Conservation (phyloP, 148 eudicot genomes). For the Dysphania ambrosioides region DNA sequence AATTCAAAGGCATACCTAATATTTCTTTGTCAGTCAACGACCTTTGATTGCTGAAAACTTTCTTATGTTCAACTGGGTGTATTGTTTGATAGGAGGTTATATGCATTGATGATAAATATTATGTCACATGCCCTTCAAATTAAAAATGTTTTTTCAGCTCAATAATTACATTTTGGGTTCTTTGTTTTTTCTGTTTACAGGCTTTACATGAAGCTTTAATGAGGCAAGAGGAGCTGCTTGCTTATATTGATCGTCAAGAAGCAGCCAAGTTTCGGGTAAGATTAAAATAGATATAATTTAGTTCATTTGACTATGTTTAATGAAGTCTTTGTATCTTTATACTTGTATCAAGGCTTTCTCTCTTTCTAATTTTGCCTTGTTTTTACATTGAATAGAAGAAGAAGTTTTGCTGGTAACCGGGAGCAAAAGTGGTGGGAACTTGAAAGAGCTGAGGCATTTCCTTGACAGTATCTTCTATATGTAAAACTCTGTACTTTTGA, state of each 20-base stretch:
- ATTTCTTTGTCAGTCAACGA: not conserved
- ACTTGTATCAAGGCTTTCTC: not conserved
- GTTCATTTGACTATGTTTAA: not conserved
- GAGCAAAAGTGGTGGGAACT: too few relatives aligned
- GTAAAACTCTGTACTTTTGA: constrained; percentile 4
- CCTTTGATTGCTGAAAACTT: not conserved
- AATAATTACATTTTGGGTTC: not conserved
- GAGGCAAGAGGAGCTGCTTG: constrained; percentile 94
- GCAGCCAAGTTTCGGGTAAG: constrained; percentile 71
- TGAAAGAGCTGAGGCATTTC: constrained; percentile 23
- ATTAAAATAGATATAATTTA: not conserved
- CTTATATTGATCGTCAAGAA: constrained; percentile 85
- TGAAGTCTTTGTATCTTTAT: not conserved
- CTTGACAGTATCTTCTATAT: not conserved
- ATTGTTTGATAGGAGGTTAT: not conserved
- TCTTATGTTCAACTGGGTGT: not conserved
- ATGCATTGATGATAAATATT: too few relatives aligned
- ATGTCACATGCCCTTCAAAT: not conserved
- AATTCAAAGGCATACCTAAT: not conserved
- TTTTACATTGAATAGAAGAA: constrained; percentile 9
- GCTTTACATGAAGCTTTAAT: constrained; percentile 38
- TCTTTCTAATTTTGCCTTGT: constrained; percentile 23
- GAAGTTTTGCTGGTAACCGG: constrained; percentile 6
- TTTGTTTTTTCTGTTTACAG: constrained; percentile 21
- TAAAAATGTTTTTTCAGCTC: not conserved